phyloP scores from a whole-genome alignment of 805 yeast genomes.

The Saccharomyces paradoxus region DNA sequence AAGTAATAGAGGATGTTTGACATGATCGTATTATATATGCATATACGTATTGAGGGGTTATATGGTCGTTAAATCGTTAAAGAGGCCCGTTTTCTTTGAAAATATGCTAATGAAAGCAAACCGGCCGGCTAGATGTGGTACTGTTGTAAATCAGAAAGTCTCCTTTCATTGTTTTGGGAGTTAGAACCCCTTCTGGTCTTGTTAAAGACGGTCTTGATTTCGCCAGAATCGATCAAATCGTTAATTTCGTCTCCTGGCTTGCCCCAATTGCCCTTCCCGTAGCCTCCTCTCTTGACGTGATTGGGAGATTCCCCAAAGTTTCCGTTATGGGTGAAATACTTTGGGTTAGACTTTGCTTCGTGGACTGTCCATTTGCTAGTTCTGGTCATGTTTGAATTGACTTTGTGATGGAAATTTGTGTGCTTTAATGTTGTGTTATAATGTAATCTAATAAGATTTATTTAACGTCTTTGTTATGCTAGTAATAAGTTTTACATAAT shows the following conservation, averaged over 20 bases:
- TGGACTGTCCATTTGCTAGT: slow-evolving; percentile 67
- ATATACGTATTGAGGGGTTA: background rate
- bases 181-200: slow-evolving; percentile 47
- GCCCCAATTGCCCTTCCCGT: slow-evolving; percentile 88
- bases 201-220: slow-evolving; percentile 40
- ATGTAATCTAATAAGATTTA: background rate
- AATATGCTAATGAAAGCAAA: background rate
- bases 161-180: slow-evolving; percentile 36
- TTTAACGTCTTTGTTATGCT: background rate
- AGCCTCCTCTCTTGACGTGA: slow-evolving; percentile 73
- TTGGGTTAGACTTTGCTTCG: slow-evolving; percentile 51
- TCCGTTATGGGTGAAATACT: slow-evolving; percentile 76
- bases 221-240: slow-evolving; percentile 52
- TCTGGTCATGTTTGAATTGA: slow-evolving; percentile 51
- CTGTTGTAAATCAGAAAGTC: slow-evolving; percentile 29
- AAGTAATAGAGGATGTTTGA: background rate
- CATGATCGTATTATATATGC: background rate
- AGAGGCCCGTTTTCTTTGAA: background rate
- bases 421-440: background rate
- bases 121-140: slow-evolving; percentile 3
- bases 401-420: background rate
- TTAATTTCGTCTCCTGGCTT: slow-evolving; percentile 66
- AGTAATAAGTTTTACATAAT: background rate
- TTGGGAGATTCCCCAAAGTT: slow-evolving; percentile 61
- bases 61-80: background rate